A percentile compares a stretch with the other conserved stretches of the same genome.
Evolutionary conservation across 306 rosid species (phyloP).

Genomic region (Dalbergia cultrata): DNA sequence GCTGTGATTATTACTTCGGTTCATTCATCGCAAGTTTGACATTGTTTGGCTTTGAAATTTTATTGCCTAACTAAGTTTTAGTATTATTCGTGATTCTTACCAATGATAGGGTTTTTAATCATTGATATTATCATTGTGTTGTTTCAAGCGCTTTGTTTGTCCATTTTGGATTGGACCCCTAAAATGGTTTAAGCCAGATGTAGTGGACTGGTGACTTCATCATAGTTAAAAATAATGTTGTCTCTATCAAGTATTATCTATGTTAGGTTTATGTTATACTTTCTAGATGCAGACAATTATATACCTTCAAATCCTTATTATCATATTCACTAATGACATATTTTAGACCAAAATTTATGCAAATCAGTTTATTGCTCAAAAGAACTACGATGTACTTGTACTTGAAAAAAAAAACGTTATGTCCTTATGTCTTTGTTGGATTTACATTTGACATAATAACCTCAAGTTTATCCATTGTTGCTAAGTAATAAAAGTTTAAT

Average conservation of each 20-base stretch:
- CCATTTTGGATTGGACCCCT: neutral
- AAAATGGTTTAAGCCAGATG: slow-evolving; percentile 8
- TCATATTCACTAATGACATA: neutral
- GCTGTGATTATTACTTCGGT: neutral
- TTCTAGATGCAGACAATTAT: slow-evolving; percentile 11
- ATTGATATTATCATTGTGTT: neutral
- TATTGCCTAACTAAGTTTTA: neutral
- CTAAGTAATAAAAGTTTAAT: too few species aligned
- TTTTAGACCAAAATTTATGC: slow-evolving; percentile 10
- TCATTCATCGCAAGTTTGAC: neutral
- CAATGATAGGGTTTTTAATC: neutral
- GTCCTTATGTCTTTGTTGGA: too few species aligned
- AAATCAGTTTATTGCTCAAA: too few species aligned
- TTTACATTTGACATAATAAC: too few species aligned
- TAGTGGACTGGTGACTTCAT: neutral
- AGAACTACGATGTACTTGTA: too few species aligned
- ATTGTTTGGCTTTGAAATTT: neutral
- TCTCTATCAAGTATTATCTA: slow-evolving; percentile 5
- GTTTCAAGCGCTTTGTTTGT: neutral
- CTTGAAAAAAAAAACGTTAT: too few species aligned
- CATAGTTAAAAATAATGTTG: neutral
- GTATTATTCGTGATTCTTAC: neutral
- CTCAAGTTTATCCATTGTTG: too few species aligned
- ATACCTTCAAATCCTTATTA: neutral
- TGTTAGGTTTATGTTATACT: slow-evolving; percentile 1